Percentiles rank a stretch among this genome's conserved stretches.
phyloP scores from a whole-genome alignment of 805 yeast species.

The Wickerhamomyces subpelliculosus region DNA sequence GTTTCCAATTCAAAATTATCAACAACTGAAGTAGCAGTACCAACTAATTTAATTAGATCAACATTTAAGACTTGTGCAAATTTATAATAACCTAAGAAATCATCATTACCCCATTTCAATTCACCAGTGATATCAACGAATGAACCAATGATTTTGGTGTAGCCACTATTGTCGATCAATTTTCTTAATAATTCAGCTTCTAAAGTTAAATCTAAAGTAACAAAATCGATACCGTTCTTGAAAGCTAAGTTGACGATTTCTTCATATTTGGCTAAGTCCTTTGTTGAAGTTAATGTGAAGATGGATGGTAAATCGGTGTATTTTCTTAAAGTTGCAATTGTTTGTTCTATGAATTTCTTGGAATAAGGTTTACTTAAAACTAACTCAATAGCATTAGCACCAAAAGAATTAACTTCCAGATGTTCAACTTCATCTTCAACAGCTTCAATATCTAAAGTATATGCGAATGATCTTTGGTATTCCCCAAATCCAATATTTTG shows the following conservation, averaged over 20 bases:
- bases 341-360: constrained; percentile 58
- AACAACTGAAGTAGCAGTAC: constrained; percentile 52
- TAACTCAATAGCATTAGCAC: constrained; percentile 83
- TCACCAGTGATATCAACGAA: constrained; percentile 59
- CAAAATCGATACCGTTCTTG: constrained; percentile 70
- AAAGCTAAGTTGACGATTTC: constrained; percentile 54
- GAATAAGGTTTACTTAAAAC: constrained; percentile 44
- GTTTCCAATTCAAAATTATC: constrained; percentile 70
- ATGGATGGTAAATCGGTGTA: constrained; percentile 66
- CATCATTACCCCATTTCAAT: constrained; percentile 18
- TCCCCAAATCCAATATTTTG: constrained; percentile 25
- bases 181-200: constrained; percentile 49
- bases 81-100: constrained; percentile 57
- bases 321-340: constrained; percentile 62
- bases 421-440: constrained; percentile 48
- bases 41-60: constrained; percentile 80
- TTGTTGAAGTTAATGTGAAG: constrained; percentile 67
- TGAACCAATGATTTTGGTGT: constrained; percentile 73
- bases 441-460: constrained; percentile 66
- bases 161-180: constrained; percentile 45
- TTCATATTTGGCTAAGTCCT: constrained; percentile 38
- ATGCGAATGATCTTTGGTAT: constrained; percentile 51
- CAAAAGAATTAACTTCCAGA: constrained; percentile 47
- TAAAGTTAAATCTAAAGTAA: constrained; percentile 72
- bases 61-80: constrained; percentile 59